Evolutionary conservation across 805 yeast species (phyloP), one percentile per base, ranked within the genome.

Genomic region (Cyberlindnera petersonii): DNA sequence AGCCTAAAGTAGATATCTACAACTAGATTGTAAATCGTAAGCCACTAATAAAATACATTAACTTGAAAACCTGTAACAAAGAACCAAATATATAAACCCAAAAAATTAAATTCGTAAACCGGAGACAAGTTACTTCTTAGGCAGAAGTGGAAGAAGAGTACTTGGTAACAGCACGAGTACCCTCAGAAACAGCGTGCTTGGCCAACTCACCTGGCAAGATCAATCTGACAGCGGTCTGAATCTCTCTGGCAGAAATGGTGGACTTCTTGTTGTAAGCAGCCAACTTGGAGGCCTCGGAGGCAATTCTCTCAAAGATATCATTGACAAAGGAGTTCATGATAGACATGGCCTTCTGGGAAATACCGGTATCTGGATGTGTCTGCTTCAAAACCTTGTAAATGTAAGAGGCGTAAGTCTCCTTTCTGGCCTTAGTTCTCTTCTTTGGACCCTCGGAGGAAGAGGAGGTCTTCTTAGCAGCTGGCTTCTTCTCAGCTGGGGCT

Each of bases 291-390:
- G 97, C 96, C 77, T 91, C 97, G 59, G 91, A 72, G 59, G 98
- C 97, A 60, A 91, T 85, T 78, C 98, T 89, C 79, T 91, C 98
- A 65, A 91, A 91, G 68, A 91, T 87, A 72, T 91, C 97, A 75
- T 88, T 89, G 58, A 91, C 97, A 59, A 91, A 91, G 32, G 97
- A 91, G 85, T 91, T 91, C 91, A 91, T 82, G 69, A 91, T 91
- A 53, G 96, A 87, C 96, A 91, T 91, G 52, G 98, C 96, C 68
- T 87, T 86, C 74, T 88, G 95, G 59, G 98, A 89, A 68, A 91
- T 91, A 86, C 97, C 98, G 50, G 98, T 91, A 70, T 91, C 97
- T 70, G 97, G 98, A 73, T 91, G 98, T 49, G 97, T 89, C 79
- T 91, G 97, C 74, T 89, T 89, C 68, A 91, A 83, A 55, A 89